Conservation (phyloP, 2,329 filamentous ascomycete genomes). For the Apiospora koreana region DNA sequence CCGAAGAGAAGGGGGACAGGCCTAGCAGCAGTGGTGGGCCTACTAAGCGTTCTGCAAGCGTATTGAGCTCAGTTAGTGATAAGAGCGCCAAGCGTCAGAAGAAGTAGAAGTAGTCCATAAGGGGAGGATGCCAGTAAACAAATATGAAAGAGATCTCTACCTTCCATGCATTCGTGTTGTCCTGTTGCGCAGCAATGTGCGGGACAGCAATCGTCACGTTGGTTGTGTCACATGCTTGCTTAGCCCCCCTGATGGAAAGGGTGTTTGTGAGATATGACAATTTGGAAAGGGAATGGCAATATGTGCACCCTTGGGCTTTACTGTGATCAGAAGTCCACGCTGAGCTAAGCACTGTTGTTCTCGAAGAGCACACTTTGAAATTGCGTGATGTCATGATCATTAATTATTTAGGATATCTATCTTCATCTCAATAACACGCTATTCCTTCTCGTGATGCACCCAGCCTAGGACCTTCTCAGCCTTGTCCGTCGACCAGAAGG, state of each 20-base stretch:
- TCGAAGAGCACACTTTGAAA: too few relatives aligned
- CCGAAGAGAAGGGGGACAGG: conserved; percentile 22
- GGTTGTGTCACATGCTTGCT: not conserved
- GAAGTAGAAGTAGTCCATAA: conserved; percentile 39
- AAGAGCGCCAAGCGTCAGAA: conserved; percentile 60
- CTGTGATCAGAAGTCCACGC: too few relatives aligned
- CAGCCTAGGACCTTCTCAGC: conserved; percentile 20
- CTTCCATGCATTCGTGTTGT: not conserved
- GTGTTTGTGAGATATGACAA: too few relatives aligned
- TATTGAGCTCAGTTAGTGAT: conserved; percentile 70
- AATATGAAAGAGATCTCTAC: not conserved
- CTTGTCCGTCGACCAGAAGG: conserved; percentile 25
- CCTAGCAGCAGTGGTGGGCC: conserved; percentile 49
- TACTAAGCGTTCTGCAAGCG: conserved; percentile 84
- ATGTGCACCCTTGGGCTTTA: too few relatives aligned
- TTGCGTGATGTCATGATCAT: not conserved
- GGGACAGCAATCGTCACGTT: not conserved
- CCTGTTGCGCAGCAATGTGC: too few relatives aligned
- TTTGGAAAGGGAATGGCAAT: too few relatives aligned
- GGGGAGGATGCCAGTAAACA: not conserved
- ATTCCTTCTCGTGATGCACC: conserved; percentile 20
- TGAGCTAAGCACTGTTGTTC: too few relatives aligned
- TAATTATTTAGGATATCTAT: not conserved
- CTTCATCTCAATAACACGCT: conserved; percentile 21
- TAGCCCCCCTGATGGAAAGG: not conserved